phyloP scores from a whole-genome alignment of 176 grass and related monocot genomes.

The Aegilops speltoides region DNA sequence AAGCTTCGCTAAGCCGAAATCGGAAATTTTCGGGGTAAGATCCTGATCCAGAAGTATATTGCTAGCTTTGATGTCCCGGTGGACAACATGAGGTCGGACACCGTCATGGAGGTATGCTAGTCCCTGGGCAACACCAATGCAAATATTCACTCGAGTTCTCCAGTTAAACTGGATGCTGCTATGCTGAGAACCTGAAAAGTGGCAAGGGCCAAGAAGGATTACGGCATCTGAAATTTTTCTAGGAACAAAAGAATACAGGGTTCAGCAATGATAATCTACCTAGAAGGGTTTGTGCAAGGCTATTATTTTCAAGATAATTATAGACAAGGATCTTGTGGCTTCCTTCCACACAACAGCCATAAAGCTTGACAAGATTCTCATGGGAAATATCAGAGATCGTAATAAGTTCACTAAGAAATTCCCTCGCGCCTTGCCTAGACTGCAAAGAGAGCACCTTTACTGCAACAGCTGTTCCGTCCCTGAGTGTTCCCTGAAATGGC shows the following conservation, averaged over 20 bases:
- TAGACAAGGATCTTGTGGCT: constrained; percentile 71
- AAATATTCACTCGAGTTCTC: constrained; percentile 64
- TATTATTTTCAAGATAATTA: constrained; percentile 80
- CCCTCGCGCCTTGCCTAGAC: constrained; percentile 70
- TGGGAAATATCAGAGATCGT: constrained; percentile 58
- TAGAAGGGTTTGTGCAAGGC: constrained; percentile 68
- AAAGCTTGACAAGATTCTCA: constrained; percentile 67
- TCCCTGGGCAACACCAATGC: constrained; percentile 62
- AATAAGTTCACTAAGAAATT: constrained; percentile 67
- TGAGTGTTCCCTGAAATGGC: constrained; percentile 54
- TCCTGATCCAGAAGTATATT: constrained; percentile 73
- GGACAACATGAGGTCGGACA: constrained; percentile 62
- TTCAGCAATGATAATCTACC: constrained; percentile 39
- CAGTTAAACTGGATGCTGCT: constrained; percentile 69
- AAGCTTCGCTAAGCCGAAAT: constrained; percentile 77
- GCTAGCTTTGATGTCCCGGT: constrained; percentile 81
- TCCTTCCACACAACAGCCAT: constrained; percentile 75
- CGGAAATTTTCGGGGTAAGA: constrained; percentile 72
- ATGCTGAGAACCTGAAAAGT: constrained; percentile 46
- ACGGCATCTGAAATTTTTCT: not conserved
- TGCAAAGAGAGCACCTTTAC: constrained; percentile 73
- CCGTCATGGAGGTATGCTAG: constrained; percentile 60
- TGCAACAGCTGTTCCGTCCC: constrained; percentile 65
- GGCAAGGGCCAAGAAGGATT: constrained; percentile 12
- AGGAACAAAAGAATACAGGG: not conserved